Evolutionary conservation across 2,329 filamentous ascomycete species (phyloP).

Genomic region (Aspergillus transmontanensis): DNA sequence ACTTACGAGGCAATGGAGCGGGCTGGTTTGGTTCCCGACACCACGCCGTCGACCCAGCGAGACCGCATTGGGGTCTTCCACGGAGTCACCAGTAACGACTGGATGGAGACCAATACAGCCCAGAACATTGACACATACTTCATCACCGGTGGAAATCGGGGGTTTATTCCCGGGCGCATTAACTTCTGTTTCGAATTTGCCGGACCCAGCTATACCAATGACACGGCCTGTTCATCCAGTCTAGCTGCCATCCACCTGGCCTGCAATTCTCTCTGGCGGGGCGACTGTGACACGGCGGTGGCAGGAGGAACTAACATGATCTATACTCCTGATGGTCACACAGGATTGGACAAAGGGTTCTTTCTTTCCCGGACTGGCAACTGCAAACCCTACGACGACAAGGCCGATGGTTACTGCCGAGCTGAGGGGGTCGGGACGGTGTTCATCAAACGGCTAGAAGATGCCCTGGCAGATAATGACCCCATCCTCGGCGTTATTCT

Average conservation of each 20-base stretch:
- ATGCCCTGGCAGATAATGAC: conserved; percentile 54
- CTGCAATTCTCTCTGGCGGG: conserved; percentile 72
- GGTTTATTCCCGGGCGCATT: conserved; percentile 64
- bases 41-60: conserved; percentile 65
- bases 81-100: conserved; percentile 72
- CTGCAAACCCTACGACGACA: conserved; percentile 53
- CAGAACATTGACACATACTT: conserved; percentile 71
- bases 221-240: conserved; percentile 75
- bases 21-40: conserved; percentile 73
- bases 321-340: conserved; percentile 77
- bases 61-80: conserved; percentile 71
- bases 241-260: conserved; percentile 69
- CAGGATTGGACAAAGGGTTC: conserved; percentile 63
- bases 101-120: conserved; percentile 67
- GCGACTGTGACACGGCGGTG: conserved; percentile 77
- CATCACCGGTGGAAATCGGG: conserved; percentile 63
- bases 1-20: conserved; percentile 77
- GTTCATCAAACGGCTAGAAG: conserved; percentile 53
- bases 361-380: conserved; percentile 40
- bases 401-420: conserved; percentile 57
- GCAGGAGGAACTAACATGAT: conserved; percentile 72
- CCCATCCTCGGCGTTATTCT: conserved; percentile 46
- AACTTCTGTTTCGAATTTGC: conserved; percentile 77
- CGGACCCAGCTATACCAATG: conserved; percentile 69
- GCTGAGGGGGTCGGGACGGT: conserved; percentile 53